A percentile compares a stretch with the other conserved stretches of the same genome.
Evolutionary conservation across 805 yeast genomes (phyloP).

Genomic region (Lipomyces anomalus): DNA sequence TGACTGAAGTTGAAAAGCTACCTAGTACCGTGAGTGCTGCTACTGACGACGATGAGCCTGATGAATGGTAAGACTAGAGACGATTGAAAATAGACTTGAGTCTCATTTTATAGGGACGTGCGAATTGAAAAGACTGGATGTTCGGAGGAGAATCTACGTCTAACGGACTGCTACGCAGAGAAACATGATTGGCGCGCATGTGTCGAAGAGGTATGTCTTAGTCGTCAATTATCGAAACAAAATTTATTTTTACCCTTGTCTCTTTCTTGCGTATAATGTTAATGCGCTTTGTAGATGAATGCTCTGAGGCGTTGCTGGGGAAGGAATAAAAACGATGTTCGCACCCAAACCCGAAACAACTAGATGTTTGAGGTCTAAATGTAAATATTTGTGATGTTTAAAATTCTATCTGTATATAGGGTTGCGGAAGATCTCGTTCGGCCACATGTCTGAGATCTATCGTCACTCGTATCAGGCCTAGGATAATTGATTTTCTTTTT

Average conservation of each 20-base stretch:
- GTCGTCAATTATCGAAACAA: no score
- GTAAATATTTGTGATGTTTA: neutral
- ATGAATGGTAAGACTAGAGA: constrained; percentile 49
- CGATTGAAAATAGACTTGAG: neutral
- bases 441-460: neutral
- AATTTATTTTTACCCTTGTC: no score
- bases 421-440: neutral
- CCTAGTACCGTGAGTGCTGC: no score
- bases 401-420: neutral
- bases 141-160: neutral
- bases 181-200: constrained; percentile 1
- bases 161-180: constrained; percentile 1
- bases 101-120: neutral
- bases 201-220: neutral
- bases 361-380: neutral
- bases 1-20: no score
- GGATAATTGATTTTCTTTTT: neutral
- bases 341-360: constrained; percentile 28
- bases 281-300: constrained; percentile 37
- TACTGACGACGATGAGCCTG: constrained; percentile 59
- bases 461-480: neutral
- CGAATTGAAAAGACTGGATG: constrained; percentile 1
- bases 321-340: constrained; percentile 46
- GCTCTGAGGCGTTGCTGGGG: constrained; percentile 63
- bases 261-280: no score